Conservation (phyloP, 2,329 filamentous ascomycete species). For the Talaromyces verruculosus region DNA sequence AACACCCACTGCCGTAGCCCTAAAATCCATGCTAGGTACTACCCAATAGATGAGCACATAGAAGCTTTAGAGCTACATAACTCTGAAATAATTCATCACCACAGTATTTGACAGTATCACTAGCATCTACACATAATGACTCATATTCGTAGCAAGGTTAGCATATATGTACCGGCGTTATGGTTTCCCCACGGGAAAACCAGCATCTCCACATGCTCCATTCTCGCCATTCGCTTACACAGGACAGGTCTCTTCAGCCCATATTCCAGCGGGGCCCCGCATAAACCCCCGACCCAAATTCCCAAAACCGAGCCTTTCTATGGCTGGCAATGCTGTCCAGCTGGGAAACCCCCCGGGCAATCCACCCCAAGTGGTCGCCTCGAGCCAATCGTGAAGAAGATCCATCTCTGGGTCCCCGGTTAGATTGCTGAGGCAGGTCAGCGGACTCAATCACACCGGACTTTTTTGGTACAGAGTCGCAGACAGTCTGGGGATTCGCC, state of each 20-base stretch:
- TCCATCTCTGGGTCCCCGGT: background rate
- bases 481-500: background rate
- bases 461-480: background rate
- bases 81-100: background rate
- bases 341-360: background rate
- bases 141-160: background rate
- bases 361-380: background rate
- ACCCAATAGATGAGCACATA: background rate
- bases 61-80: background rate
- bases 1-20: background rate
- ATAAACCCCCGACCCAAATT: background rate
- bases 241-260: background rate
- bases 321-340: background rate
- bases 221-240: background rate
- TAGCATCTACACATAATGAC: background rate
- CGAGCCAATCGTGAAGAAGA: background rate
- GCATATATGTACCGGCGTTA: background rate
- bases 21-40: background rate
- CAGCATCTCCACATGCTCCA: conserved; percentile 2
- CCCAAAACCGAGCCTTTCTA: background rate
- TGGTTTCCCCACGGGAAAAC: conserved; percentile 7
- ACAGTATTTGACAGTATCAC: background rate
- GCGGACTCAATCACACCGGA: conserved; percentile 3
- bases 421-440: background rate
- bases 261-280: background rate